These are phyloP conservation scores for Collybia sp. DNA, from an alignment of 768 basidiomycete genomes.

Conservation along the genomic window DNA sequence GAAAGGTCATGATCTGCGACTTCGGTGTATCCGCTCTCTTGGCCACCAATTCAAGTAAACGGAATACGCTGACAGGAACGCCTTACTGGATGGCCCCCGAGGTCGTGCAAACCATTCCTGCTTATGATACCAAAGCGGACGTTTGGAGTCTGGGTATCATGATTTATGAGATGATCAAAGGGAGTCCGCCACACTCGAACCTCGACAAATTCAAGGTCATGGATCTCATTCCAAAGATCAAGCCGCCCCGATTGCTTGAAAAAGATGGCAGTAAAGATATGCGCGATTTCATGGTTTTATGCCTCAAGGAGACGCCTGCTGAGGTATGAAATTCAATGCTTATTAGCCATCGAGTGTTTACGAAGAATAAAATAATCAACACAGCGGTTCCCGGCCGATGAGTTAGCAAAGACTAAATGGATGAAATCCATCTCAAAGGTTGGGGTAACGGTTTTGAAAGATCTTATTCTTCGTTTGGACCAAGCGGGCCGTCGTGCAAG, in stretches of 20 bases:
- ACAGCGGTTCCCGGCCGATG: constrained; percentile 87
- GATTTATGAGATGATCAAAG: constrained; percentile 94
- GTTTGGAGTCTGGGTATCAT: constrained; percentile 98
- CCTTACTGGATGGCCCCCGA: constrained; percentile 99
- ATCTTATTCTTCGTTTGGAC: constrained; percentile 77
- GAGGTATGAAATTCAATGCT: constrained; percentile 47
- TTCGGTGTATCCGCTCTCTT: constrained; percentile 97
- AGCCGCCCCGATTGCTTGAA: constrained; percentile 78
- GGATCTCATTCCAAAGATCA: constrained; percentile 80
- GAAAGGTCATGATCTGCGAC: constrained; percentile 95
- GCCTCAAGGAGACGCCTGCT: constrained; percentile 74
- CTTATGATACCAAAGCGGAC: constrained; percentile 96
- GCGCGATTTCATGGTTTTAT: constrained; percentile 81
- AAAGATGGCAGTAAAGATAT: constrained; percentile 79
- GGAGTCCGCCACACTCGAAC: constrained; percentile 91
- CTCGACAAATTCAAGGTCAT: constrained; percentile 84
- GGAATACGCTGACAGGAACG: constrained; percentile 95
- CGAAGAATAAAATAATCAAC: background rate
- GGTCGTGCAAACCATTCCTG: constrained; percentile 83
- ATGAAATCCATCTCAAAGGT: constrained; percentile 73
- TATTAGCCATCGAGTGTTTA: constrained; percentile 2
- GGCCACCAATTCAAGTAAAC: constrained; percentile 78
- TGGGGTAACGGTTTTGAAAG: constrained; percentile 65
- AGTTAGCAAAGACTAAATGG: constrained; percentile 85
- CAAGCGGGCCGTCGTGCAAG: constrained; percentile 74